These are phyloP conservation scores for Mycosarcoma mackinlayi DNA, from an alignment of 1,284 basidiomycete genomes.

Conservation along the genomic window DNA sequence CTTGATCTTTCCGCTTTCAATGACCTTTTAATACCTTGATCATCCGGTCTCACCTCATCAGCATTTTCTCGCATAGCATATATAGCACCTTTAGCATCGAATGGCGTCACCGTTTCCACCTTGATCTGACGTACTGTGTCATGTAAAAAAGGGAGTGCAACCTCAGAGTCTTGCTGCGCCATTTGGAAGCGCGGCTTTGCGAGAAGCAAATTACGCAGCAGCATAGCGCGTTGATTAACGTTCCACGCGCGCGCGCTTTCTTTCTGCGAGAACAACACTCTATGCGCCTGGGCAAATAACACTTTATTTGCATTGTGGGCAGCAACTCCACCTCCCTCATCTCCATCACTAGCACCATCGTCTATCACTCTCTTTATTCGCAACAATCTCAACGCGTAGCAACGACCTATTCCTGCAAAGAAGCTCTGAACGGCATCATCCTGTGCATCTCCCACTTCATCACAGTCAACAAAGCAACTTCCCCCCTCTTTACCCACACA, in stretches of 20 bases:
- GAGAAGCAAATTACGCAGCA: no score
- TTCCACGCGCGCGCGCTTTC: neutral
- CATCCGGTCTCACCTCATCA: conserved; percentile 2
- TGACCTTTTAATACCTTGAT: neutral
- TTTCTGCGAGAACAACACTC: conserved; percentile 5
- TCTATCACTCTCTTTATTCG: neutral
- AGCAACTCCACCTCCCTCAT: neutral
- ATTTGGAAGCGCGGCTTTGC: no score
- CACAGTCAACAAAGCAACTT: no score
- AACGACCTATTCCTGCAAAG: neutral
- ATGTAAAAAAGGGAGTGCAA: no score
- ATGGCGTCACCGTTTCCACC: neutral
- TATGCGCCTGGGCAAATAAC: no score
- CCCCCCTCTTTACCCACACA: no score
- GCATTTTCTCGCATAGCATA: conserved; percentile 4
- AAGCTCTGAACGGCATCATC: neutral
- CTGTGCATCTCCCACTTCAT: no score
- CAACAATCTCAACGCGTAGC: neutral
- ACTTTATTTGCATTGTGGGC: neutral
- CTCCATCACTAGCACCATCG: neutral
- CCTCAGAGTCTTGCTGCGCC: no score
- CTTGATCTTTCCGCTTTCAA: neutral
- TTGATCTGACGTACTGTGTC: neutral
- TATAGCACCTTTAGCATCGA: neutral
- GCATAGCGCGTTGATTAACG: neutral